A percentile compares a stretch with the other conserved stretches of the same genome.
Evolutionary conservation across 768 basidiomycete species (phyloP).

Genomic region (Suillus brevipes): DNA sequence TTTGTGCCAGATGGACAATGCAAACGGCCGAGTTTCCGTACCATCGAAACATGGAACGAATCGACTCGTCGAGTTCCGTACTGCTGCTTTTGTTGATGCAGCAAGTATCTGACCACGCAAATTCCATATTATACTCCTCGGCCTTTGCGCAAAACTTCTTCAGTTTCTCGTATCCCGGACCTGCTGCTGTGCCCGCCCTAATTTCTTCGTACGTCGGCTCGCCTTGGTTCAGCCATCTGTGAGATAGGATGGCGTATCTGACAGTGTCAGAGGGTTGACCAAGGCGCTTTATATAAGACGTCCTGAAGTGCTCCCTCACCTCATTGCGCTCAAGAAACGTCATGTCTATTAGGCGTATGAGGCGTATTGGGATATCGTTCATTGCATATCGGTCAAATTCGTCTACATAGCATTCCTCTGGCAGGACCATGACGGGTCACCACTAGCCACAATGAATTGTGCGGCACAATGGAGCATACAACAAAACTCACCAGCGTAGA

Average conservation of each 20-base stretch:
- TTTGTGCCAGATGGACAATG: constrained; percentile 6
- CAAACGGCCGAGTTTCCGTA: constrained; percentile 1
- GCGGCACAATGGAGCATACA: neutral
- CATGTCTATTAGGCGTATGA: neutral
- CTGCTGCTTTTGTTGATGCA: neutral
- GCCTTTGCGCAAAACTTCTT: neutral
- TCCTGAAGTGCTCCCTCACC: neutral
- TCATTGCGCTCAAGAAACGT: constrained; percentile 1
- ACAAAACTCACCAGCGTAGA: neutral
- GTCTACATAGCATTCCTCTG: neutral
- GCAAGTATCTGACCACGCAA: neutral
- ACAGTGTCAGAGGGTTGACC: neutral
- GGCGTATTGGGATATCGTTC: neutral
- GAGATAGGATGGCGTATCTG: constrained; percentile 11
- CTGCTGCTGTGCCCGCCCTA: neutral
- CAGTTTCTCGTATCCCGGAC: constrained; percentile 1
- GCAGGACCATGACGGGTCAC: neutral
- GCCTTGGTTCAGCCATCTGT: constrained; percentile 10
- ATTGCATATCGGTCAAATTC: neutral
- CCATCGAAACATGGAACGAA: constrained; percentile 4
- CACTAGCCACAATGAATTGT: neutral
- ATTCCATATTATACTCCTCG: neutral
- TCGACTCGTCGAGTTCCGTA: neutral
- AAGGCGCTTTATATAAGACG: neutral
- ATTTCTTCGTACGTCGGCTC: constrained; percentile 6